Evolutionary conservation across 2,329 filamentous ascomycete genomes (phyloP).

Genomic region (Chrysoporthe austroafricana): DNA sequence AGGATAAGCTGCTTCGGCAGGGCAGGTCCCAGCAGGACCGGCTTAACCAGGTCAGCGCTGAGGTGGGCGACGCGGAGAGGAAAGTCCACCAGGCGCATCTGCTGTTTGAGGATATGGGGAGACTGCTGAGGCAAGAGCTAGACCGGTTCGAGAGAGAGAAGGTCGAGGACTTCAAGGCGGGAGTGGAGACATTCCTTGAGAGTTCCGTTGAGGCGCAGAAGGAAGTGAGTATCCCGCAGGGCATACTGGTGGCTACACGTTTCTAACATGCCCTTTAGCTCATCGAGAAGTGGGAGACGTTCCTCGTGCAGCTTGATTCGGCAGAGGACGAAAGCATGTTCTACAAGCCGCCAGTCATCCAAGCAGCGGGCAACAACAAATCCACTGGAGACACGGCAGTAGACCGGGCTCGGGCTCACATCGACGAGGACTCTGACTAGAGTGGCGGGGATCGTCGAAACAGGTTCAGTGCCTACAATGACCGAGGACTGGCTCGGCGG

Average conservation of each 20-base stretch:
- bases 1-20: conserved; percentile 94
- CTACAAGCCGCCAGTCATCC: conserved; percentile 65
- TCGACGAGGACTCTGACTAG: conserved; percentile 65
- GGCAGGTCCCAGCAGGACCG: conserved; percentile 96
- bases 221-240: conserved; percentile 67
- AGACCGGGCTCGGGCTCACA: conserved; percentile 61
- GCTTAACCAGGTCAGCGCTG: conserved; percentile 86
- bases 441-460: conserved; percentile 27
- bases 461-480: conserved; percentile 36
- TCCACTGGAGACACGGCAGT: conserved; percentile 61
- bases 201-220: conserved; percentile 98
- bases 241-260: not conserved
- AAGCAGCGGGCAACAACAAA: conserved; percentile 47
- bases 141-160: conserved; percentile 96
- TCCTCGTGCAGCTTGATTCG: conserved; percentile 91
- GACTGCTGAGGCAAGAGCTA: conserved; percentile 86
- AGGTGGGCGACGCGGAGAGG: conserved; percentile 92
- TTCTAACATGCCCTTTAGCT: conserved; percentile 45
- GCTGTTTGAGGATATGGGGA: conserved; percentile 96
- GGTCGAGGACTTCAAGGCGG: conserved; percentile 98
- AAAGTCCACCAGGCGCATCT: conserved; percentile 88
- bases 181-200: conserved; percentile 96
- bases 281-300: conserved; percentile 96
- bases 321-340: conserved; percentile 81
- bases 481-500: conserved; percentile 22